Base-by-base conservation (phyloP, 1,139 yeast genomes). In the Scheffersomyces parashehatae region DNA sequence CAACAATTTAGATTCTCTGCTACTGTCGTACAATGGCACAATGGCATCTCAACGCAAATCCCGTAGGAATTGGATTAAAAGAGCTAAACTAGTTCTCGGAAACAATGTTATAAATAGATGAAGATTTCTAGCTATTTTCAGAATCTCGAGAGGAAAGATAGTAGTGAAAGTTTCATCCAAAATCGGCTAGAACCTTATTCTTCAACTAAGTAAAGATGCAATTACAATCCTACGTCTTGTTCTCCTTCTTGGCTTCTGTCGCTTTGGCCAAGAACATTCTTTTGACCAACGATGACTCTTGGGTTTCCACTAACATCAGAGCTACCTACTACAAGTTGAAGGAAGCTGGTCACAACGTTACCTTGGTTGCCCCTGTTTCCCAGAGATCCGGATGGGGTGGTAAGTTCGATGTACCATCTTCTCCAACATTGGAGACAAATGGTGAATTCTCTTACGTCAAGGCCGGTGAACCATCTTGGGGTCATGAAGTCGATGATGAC, bases 321-420 rank as follows among this genome's bases (percentile, higher is more conserved):
- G 83, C 85, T 33, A 63, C 81, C 35, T 81, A 80, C 72, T 67
- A 73, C 53, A 78, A 70, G 47, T 70, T 81, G 59, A 76, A 70
- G 52, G 67, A 61, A 13, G 83, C 80, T 14, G 85, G 83, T 31
- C 81, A 81, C 62, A 67, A 69, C 39, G 85, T 80, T 42, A 65
- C 74, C 49, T 53, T 79, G 56, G 81, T 77, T 43, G 84, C 85
- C 20, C 84, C 85, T 35, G 82, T 72, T 15, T 68, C 71, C 34
- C 84, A 81, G 62, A 74, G 81, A 65, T 79, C 84, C 3, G 85
- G 85, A 5, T 78, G 69, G 63, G 78, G 81, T 51, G 85, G 85
- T 44, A 73, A 71, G 49, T 80, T 80, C 53, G 68, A 64, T 43
- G 57, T 76, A 46, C 80, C 85, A 32, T 51, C 64, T 42, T 58